Base-by-base conservation (phyloP, 495 filamentous ascomycete species). In the Neohortaea acidophila region DNA sequence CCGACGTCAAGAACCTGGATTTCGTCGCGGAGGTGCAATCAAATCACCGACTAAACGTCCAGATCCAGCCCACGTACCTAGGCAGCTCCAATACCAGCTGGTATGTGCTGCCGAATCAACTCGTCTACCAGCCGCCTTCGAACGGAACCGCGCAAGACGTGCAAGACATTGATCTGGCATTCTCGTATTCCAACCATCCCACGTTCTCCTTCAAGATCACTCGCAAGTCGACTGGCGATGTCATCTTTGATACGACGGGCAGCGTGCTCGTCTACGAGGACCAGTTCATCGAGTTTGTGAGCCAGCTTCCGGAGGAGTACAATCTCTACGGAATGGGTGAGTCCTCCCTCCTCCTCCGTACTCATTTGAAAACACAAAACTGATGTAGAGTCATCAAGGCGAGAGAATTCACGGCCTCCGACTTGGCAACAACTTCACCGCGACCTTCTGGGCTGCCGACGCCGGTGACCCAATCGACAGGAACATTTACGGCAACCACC, bases 401-500 rank as follows among this genome's bases (percentile, higher is more conserved):
- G 74, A 79, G 51, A 61, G 60, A 2, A 73, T 77, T 24, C 68
- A 70, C 51, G 63, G 64, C 19, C 51, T 77, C n/a, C 59, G 72
- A 12, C 60, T 77, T 10, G 62, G 69, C 19, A 66, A 74, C 36
- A 74, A 77, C 40, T 58, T 61, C 27, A 73, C 65, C 43, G 64
- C 76, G 22, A 85, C 80, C 3, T 64, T 81, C 39, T 85, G 70
- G 40, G 73, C 76, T 10, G 75, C 79, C 2, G 82, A 89, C 53
- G 66, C 67, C 63, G 72, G 59, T 8, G 67, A 73, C 47, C 68
- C 72, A 11, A 68, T 77, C 45, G 70, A 78, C 41, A 30, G 33
- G 1, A 75, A 76, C 41, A 55, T 76, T 6, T 79, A 79, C 51
- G 74, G 73, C 13, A 57, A 58, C 30, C 70, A 47, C 33, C 68